Evolutionary conservation across 2,329 filamentous ascomycete genomes (phyloP), one percentile per base, ranked within the genome.

Genomic region (Neophaeococcomyces aloes): DNA sequence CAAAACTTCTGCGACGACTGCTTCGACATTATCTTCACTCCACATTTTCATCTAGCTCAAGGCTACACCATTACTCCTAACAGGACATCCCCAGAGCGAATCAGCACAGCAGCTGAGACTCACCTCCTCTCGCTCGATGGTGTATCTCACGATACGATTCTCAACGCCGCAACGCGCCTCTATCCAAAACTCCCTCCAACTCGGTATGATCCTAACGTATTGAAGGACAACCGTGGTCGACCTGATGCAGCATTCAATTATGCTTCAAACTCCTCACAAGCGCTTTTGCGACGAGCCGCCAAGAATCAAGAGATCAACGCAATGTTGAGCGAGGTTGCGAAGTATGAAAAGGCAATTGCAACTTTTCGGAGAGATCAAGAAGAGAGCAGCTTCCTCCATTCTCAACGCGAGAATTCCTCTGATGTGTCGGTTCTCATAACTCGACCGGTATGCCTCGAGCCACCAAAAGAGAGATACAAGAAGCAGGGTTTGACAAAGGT

Each of bases 401-500:
- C 37, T 7, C 17, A 29, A 13, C 19, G 27, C 13, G 18, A 21
- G 7, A 23, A 29, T 4, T 40, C 35, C 7, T 30, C 40, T 11
- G 42, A 41, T 32, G 39, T 18, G 3, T 42, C 39, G 6, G 18
- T 48, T 5, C 41, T 44, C 18, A 35, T 48, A 11, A 30, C 29
- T 10, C 29, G 35, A 14, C 45, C 45, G 17, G 21, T 23, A 30
- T 33, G 40, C 30, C n/a, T 44, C 18, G 42, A 44, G 13, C 29
- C 29, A 10, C 15, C 14, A 29, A 39, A 38, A 5, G 40, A 52
- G 3, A 25, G 48, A 37, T 52, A 52, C 46, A 48, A 45, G 39
- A 52, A 52, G 39, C 50, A 52, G 34, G 50, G 50, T 1, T 44
- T 48, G 23, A 40, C 44, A 18, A 42, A 45, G 31, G 7, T 15